Conservation (phyloP, 2,329 filamentous ascomycete species). For the Davidsoniella virescens region DNA sequence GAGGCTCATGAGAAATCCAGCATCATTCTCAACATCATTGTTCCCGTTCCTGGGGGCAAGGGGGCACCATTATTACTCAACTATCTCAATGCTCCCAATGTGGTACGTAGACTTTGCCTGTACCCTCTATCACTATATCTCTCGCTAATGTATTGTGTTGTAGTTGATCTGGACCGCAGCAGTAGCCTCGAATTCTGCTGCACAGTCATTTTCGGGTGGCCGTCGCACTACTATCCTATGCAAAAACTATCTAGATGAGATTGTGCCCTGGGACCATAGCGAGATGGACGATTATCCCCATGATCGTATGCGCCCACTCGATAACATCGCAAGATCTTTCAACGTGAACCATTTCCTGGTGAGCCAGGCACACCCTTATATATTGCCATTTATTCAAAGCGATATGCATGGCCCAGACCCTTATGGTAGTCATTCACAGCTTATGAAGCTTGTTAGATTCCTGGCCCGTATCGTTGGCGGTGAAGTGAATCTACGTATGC, state of each 20-base stretch:
- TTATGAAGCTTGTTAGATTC: constrained; percentile 39
- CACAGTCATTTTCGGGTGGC: constrained; percentile 47
- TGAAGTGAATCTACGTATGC: constrained; percentile 65
- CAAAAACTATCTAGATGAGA: constrained; percentile 57
- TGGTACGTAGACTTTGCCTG: constrained; percentile 41
- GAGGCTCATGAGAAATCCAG: constrained; percentile 80
- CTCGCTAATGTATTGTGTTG: neutral
- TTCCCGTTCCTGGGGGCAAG: constrained; percentile 56
- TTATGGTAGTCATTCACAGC: constrained; percentile 40
- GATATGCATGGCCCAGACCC: constrained; percentile 62
- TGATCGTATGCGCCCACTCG: constrained; percentile 12
- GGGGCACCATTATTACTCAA: constrained; percentile 77
- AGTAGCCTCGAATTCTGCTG: constrained; percentile 56
- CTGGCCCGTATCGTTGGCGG: constrained; percentile 53
- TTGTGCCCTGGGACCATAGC: constrained; percentile 46
- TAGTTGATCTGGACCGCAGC: constrained; percentile 69
- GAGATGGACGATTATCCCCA: constrained; percentile 11
- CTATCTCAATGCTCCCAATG: constrained; percentile 83
- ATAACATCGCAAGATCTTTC: constrained; percentile 38
- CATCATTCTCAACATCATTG: constrained; percentile 78
- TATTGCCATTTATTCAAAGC: constrained; percentile 69
- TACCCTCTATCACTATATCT: neutral
- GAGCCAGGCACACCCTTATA: constrained; percentile 77
- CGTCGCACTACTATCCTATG: constrained; percentile 52
- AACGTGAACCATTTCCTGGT: constrained; percentile 94